Percentiles rank a stretch among this genome's conserved stretches.
Evolutionary conservation across 768 basidiomycete species (phyloP).

Genomic region (Tulasnella sp.): DNA sequence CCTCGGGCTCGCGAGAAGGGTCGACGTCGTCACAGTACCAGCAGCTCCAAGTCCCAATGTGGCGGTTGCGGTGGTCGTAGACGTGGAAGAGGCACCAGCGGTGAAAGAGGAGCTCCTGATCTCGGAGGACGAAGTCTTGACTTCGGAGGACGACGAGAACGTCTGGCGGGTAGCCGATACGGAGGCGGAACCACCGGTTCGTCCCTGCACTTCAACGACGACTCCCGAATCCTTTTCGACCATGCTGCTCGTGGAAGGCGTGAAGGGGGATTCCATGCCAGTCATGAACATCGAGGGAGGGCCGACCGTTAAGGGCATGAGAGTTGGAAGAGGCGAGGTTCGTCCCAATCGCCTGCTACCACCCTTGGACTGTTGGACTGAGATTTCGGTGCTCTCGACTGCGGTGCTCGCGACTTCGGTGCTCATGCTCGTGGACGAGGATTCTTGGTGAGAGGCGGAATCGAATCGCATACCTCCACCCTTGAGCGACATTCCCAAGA

Average conservation of each 20-base stretch:
- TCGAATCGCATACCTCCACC: not conserved
- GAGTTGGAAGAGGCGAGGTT: not conserved
- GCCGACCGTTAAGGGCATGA: not conserved
- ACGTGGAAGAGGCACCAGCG: too few relatives aligned
- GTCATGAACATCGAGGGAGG: not conserved
- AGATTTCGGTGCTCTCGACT: too few relatives aligned
- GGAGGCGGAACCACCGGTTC: too few relatives aligned
- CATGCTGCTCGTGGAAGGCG: not conserved
- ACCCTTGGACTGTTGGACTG: too few relatives aligned
- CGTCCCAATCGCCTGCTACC: not conserved
- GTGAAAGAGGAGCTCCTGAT: too few relatives aligned
- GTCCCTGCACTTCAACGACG: not conserved
- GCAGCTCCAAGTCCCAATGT: too few relatives aligned
- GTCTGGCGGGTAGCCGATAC: too few relatives aligned
- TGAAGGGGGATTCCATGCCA: not conserved
- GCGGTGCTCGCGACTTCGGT: not conserved
- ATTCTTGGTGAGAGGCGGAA: not conserved
- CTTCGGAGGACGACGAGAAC: too few relatives aligned
- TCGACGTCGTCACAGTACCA: too few relatives aligned
- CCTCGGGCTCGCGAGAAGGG: too few relatives aligned
- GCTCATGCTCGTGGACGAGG: not conserved
- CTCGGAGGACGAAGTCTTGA: too few relatives aligned
- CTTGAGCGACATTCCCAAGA: not conserved
- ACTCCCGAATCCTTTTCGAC: not conserved
- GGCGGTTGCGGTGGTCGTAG: too few relatives aligned